phyloP scores from a whole-genome alignment of 352 stramenopile species.

The Pelagophyceae sp. region DNA sequence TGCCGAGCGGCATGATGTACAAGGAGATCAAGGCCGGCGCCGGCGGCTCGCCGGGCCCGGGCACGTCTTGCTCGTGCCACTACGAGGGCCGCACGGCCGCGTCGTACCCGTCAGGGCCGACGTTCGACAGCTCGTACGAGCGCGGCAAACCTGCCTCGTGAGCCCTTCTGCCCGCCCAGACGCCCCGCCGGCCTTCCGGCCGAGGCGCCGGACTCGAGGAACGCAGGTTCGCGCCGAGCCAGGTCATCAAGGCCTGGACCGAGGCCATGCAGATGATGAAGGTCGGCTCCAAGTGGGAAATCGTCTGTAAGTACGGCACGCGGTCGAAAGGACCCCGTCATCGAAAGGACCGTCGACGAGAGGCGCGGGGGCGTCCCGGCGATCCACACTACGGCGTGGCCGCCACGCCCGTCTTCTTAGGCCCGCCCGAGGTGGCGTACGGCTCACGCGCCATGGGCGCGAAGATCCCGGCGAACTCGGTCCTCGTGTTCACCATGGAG shows the following conservation, averaged over 20 bases:
- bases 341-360: no score
- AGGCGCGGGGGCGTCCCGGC: no score
- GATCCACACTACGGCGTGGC: no score
- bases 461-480: neutral
- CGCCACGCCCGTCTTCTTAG: no score
- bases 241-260: conserved; percentile 18
- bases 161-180: no score
- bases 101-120: neutral
- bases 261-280: conserved; percentile 21
- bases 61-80: conserved; percentile 18
- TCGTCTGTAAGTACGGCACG: no score
- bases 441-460: neutral
- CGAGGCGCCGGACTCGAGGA: no score
- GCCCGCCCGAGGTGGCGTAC: conserved; percentile 19
- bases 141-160: conserved; percentile 10
- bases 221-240: conserved; percentile 3
- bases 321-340: no score
- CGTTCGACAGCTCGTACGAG: conserved; percentile 1
- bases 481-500: conserved; percentile 21
- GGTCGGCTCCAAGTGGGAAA: conserved; percentile 17
- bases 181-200: no score
- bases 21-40: neutral
- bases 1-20: neutral
- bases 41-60: neutral
- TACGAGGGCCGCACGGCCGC: conserved; percentile 15